Evolutionary conservation across 1,284 basidiomycete species (phyloP).

Genomic region (Ceratobasidium sp.): DNA sequence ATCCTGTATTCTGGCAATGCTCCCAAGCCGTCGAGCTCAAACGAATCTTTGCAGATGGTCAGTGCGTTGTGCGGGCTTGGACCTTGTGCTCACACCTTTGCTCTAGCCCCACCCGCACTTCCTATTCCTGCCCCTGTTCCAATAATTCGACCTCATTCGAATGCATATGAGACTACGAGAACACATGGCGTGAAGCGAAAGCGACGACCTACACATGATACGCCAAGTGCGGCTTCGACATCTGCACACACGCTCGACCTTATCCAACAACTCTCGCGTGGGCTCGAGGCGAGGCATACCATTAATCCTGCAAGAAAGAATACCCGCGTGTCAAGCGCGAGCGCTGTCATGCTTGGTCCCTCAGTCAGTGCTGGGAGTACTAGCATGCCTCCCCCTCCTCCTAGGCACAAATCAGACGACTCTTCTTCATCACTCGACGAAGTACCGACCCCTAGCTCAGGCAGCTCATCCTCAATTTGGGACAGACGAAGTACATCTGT

Average conservation of each 20-base stretch:
- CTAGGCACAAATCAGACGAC: background rate
- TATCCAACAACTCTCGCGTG: slow-evolving; percentile 13
- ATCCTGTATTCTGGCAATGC: slow-evolving; percentile 24
- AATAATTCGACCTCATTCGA: background rate
- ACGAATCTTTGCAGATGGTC: slow-evolving; percentile 24
- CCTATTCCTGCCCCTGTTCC: background rate
- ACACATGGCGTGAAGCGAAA: slow-evolving; percentile 20
- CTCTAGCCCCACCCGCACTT: background rate
- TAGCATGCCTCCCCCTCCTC: slow-evolving; percentile 19
- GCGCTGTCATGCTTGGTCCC: slow-evolving; percentile 11
- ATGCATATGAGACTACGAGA: background rate
- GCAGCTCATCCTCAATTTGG: background rate
- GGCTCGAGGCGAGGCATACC: background rate
- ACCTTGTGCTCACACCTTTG: background rate
- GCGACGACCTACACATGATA: background rate
- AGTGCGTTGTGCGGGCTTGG: background rate
- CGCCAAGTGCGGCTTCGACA: background rate
- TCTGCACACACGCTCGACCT: slow-evolving; percentile 4
- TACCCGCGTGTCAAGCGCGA: slow-evolving; percentile 14
- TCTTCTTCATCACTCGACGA: background rate
- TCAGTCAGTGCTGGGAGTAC: slow-evolving; percentile 8
- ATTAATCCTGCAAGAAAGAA: slow-evolving; percentile 1
- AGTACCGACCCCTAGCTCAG: slow-evolving; percentile 3
- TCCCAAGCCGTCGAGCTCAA: slow-evolving; percentile 5
- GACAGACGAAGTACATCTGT: background rate